Conservation (phyloP, 2,329 filamentous ascomycete species). For the Boeremia lycopersici region DNA sequence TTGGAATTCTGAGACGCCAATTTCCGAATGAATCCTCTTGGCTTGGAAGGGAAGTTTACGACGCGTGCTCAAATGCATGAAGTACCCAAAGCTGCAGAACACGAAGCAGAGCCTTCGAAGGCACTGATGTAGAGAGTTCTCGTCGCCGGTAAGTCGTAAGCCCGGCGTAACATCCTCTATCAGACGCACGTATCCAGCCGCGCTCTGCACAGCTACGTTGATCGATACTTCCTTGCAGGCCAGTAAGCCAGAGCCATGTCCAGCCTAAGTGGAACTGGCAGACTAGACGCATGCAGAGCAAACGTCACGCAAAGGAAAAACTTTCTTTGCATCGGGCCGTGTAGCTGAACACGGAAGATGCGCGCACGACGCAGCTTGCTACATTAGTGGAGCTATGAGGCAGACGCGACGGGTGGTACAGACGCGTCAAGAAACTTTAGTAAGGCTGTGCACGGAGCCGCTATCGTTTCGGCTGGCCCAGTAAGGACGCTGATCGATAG, state of each 20-base stretch:
- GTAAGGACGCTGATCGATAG: background rate
- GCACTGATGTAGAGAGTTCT: no score
- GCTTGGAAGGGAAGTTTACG: constrained; percentile 1
- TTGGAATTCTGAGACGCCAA: constrained; percentile 14
- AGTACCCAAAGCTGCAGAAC: background rate
- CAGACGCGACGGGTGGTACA: constrained; percentile 34
- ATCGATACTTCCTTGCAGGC: background rate
- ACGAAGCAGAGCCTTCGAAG: background rate
- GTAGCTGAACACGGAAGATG: constrained; percentile 14
- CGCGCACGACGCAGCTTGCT: constrained; percentile 25
- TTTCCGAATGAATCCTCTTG: constrained; percentile 8
- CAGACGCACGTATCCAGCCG: background rate
- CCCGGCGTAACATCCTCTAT: background rate
- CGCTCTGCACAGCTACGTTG: background rate
- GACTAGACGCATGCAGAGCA: constrained; percentile 15
- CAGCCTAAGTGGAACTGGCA: constrained; percentile 6
- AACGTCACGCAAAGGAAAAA: constrained; percentile 25
- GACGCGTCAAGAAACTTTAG: constrained; percentile 44
- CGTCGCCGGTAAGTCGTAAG: background rate
- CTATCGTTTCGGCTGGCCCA: constrained; percentile 5
- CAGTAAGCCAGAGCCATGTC: constrained; percentile 2
- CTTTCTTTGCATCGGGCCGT: constrained; percentile 15
- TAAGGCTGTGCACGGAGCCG: constrained; percentile 29
- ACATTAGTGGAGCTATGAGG: constrained; percentile 33
- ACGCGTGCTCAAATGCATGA: constrained; percentile 3